Evolutionary conservation across 2,329 filamentous ascomycete species (phyloP).

Genomic region (Ophidiomyces ophidiicola): DNA sequence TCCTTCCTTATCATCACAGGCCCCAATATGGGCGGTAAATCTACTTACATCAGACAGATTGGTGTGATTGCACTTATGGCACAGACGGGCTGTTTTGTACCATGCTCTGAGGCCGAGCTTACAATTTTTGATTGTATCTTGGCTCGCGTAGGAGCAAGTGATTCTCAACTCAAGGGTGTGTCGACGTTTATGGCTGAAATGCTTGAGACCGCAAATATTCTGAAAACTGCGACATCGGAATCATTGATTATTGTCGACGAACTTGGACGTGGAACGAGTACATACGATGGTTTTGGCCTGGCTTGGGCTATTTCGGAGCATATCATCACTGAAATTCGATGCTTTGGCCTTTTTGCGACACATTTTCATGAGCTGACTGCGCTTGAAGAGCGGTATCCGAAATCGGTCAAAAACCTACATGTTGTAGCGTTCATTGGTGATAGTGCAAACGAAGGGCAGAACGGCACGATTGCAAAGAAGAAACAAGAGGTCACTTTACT

Average conservation of each 20-base stretch:
- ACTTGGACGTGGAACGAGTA: slow-evolving; percentile 88
- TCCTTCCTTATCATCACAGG: slow-evolving; percentile 95
- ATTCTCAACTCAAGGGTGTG: slow-evolving; percentile 93
- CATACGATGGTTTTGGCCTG: slow-evolving; percentile 96
- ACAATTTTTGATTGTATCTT: slow-evolving; percentile 96
- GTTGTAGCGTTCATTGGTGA: slow-evolving; percentile 83
- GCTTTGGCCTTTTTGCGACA: slow-evolving; percentile 89
- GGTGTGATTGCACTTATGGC: slow-evolving; percentile 96
- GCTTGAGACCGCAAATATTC: slow-evolving; percentile 95
- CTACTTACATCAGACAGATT: slow-evolving; percentile 94
- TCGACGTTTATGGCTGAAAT: slow-evolving; percentile 99
- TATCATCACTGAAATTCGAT: slow-evolving; percentile 88
- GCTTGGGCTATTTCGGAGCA: slow-evolving; percentile 98
- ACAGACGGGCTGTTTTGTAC: slow-evolving; percentile 91
- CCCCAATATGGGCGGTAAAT: slow-evolving; percentile 98
- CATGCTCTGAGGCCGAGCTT: slow-evolving; percentile 76
- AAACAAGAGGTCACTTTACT: slow-evolving; percentile 79
- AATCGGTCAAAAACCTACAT: slow-evolving; percentile 80
- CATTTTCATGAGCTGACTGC: slow-evolving; percentile 98
- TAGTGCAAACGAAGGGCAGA: slow-evolving; percentile 26
- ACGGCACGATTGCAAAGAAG: slow-evolving; percentile 33
- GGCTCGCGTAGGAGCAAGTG: slow-evolving; percentile 85
- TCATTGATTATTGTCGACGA: slow-evolving; percentile 98
- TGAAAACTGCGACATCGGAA: slow-evolving; percentile 90
- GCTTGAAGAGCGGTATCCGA: slow-evolving; percentile 66